Evolutionary conservation across 345 rosid species (phyloP), one percentile per base, ranked within the genome.

Genomic region (Gossypium bickii): DNA sequence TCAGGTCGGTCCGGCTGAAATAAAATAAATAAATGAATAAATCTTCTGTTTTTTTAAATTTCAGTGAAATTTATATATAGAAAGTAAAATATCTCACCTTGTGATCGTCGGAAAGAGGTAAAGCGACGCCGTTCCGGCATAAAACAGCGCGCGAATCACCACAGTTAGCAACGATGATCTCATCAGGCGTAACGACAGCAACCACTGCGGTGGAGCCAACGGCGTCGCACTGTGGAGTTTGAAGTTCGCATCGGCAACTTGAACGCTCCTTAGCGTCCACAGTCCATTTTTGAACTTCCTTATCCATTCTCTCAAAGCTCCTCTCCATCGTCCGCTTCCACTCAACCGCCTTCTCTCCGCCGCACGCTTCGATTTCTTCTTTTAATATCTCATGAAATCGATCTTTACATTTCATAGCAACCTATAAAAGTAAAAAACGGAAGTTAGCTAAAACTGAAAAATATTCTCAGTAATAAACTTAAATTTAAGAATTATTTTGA

Each of bases 131-230:
- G 76, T 75, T 82, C 0, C 89, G 85, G 80, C 90, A 86, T 17
- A 88, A 87, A 11, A 90, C 89, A 2, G 95, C 95, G 12, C 95
- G 91, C 3, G 95, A 90, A 38, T 90, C 95, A 10, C 95, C 96
- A 66, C 93, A 87, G 69, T 90, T 90, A 27, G 93, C 82, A 52
- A 89, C 86, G 3, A 87, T 49, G 38, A 89, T 79, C 73, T 86
- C 83, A 8, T 85, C 84, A 20, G 82, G 88, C 2, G 89, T 87
- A 4, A 90, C 86, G 9, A 89, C 77, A 1, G 91, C 86, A 12
- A 87, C 89, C 7, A 90, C 92, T 9, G 96, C 91, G 0, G 91
- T 89, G 18, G 96, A 87, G 62, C 93, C 93, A 1, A 89, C 91
- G 57, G 93, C 90, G 63, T 90, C 91, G 78, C 91, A 80, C 83